Evolutionary conservation across 1,284 basidiomycete species (phyloP).

Genomic region (Sphagnurus paluster): DNA sequence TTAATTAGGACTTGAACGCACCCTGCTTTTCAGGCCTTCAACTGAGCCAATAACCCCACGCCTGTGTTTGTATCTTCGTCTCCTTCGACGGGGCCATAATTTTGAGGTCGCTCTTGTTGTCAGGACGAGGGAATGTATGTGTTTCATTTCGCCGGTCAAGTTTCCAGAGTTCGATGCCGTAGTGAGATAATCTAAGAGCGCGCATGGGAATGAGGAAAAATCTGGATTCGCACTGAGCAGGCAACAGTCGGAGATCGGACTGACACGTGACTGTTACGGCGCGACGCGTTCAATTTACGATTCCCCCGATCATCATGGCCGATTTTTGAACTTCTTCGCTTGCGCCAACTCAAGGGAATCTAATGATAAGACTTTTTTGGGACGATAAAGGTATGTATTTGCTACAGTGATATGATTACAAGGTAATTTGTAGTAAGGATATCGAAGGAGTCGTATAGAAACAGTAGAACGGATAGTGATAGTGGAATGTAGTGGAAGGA

Average conservation of each 20-base stretch:
- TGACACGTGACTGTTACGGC: no score
- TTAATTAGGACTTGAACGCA: neutral
- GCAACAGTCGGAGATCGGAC: no score
- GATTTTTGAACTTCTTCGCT: no score
- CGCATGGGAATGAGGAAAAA: no score
- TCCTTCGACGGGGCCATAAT: conserved; percentile 4
- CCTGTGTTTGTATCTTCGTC: conserved; percentile 4
- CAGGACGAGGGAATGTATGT: conserved; percentile 7
- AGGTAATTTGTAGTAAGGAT: neutral
- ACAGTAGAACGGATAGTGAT: neutral
- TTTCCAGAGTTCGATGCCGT: no score
- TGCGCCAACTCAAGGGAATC: no score
- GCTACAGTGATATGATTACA: conserved; percentile 6
- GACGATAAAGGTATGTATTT: conserved; percentile 1
- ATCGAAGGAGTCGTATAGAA: neutral
- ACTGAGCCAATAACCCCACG: conserved; percentile 1
- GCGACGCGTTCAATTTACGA: no score
- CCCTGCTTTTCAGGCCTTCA: conserved; percentile 8
- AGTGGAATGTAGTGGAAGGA: neutral
- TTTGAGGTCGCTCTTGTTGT: conserved; percentile 9
- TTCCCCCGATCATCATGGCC: no score
- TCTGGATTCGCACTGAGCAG: no score
- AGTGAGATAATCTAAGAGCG: no score
- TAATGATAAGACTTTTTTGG: neutral
- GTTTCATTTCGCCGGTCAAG: neutral